Evolutionary conservation across 306 rosid genomes (phyloP), one percentile per base, ranked within the genome.

Genomic region (Cucumis cinereus): DNA sequence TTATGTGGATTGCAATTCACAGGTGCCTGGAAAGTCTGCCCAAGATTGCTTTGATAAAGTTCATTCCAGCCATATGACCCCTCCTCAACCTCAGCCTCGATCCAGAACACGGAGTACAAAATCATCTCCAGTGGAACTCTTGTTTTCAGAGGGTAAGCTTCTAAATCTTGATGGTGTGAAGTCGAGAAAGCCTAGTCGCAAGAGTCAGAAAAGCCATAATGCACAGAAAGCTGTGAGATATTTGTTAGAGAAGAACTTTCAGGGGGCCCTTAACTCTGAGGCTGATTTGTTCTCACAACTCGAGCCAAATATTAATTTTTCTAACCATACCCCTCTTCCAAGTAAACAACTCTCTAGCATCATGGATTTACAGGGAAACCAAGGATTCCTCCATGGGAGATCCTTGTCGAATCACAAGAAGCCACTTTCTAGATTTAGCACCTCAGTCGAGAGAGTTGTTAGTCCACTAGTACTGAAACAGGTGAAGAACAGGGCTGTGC

Each of bases 1-100:
- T 23, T 54, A 55, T 79, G 41, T 79, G 68, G 36, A 35, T 82
- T 87, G 53, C 82, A 45, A 70, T 55, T 76, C 67, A 70, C 82
- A 91, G 98, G 98, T 91, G 50, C 93, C 94, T 4, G 97, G 95
- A 80, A 94, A 94, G 82, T 85, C 94, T 77, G 91, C 89, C 77
- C 95, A 91, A 81, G 98, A 93, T 19, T 93, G 98, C 87, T 93
- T 93, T 76, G 87, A 93, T 79, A 91, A 88, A 79, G 81, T 91
- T 62, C 87, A 93, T 77, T 57, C 79, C 24, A 88, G 88, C 73
- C 80, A 70, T 73, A 52, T 57, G 61, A 91, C 98, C 40, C 98
- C 98, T 16, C 92, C 84, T 75, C 90, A 83, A 74, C 50, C 77
- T 54, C 89, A 40, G 47, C 89, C 87, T 66, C 87, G 86, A 59